Percentiles rank a stretch among this genome's conserved stretches.
Conservation (phyloP, 108 stramenopile genomes). For the Nitzschia sp. region DNA sequence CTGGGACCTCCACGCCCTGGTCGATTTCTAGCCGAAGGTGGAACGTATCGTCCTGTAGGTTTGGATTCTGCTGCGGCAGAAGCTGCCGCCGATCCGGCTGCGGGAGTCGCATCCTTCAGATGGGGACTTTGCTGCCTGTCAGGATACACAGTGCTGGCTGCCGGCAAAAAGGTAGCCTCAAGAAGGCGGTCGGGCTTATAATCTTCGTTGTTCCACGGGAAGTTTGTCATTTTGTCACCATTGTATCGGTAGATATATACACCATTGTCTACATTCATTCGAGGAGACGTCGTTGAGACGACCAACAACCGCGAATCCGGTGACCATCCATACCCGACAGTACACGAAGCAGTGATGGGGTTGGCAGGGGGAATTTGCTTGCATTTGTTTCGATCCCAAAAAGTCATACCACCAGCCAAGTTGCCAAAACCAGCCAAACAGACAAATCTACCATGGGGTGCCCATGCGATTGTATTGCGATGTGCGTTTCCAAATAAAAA, state of each 20-base stretch:
- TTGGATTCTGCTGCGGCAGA: constrained; percentile 37
- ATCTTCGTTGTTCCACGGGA: constrained; percentile 78
- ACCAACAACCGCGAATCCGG: constrained; percentile 90
- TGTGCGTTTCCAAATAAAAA: constrained; percentile 94
- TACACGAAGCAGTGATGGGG: constrained; percentile 35
- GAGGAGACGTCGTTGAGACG: constrained; percentile 90
- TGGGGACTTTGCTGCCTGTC: constrained; percentile 87
- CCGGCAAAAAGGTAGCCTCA: constrained; percentile 70
- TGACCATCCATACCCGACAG: constrained; percentile 91
- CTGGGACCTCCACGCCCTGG: constrained; percentile 49
- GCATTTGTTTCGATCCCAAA: constrained; percentile 94
- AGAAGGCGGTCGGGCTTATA: constrained; percentile 68
- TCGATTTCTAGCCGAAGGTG: constrained; percentile 69
- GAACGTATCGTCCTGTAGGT: constrained; percentile 64
- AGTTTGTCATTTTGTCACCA: constrained; percentile 56
- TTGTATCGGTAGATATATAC: constrained; percentile 85
- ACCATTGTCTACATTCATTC: constrained; percentile 99
- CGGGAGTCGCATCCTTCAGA: constrained; percentile 37
- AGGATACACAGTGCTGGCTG: constrained; percentile 59
- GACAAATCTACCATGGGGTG: constrained; percentile 92
- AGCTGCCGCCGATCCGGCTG: constrained; percentile 28
- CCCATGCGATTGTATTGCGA: constrained; percentile 87
- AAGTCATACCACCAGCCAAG: constrained; percentile 91
- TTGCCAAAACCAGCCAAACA: constrained; percentile 86
- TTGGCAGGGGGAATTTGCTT: constrained; percentile 66